Conservation (phyloP, 2,329 filamentous ascomycete genomes). For the Fusarium caatingaense region DNA sequence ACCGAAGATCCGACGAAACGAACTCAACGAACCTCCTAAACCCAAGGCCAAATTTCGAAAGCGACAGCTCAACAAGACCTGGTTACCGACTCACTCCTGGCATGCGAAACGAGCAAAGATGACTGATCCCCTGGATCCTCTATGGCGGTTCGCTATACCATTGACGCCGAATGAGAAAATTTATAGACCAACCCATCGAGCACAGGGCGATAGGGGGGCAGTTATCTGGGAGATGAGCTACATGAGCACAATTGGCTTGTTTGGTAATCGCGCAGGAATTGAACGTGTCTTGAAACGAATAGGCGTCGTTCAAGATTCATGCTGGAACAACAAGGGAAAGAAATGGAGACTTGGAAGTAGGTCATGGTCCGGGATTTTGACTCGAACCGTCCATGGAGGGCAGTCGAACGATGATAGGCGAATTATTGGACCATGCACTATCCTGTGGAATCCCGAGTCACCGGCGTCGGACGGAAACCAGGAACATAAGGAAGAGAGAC, state of each 20-base stretch:
- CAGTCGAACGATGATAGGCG: constrained; percentile 48
- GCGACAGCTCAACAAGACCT: constrained; percentile 88
- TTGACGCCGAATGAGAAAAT: constrained; percentile 89
- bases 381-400: constrained; percentile 64
- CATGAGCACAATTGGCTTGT: constrained; percentile 84
- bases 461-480: constrained; percentile 42
- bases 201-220: constrained; percentile 78
- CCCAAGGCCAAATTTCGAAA: constrained; percentile 79
- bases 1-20: constrained; percentile 77
- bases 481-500: constrained; percentile 48
- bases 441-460: constrained; percentile 76
- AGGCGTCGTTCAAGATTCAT: constrained; percentile 68
- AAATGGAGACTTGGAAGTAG: constrained; percentile 74
- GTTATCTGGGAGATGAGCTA: constrained; percentile 96
- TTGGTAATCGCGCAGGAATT: constrained; percentile 73
- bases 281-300: constrained; percentile 73
- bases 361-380: constrained; percentile 63
- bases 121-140: constrained; percentile 78
- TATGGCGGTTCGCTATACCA: constrained; percentile 93
- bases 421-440: constrained; percentile 76
- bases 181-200: constrained; percentile 87
- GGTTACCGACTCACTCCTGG: constrained; percentile 94
- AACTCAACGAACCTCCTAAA: constrained; percentile 68
- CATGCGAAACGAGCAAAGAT: constrained; percentile 93
- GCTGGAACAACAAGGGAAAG: constrained; percentile 71